Base-by-base conservation (phyloP, 441 rosid species). In the Syzygium syzygioides region DNA sequence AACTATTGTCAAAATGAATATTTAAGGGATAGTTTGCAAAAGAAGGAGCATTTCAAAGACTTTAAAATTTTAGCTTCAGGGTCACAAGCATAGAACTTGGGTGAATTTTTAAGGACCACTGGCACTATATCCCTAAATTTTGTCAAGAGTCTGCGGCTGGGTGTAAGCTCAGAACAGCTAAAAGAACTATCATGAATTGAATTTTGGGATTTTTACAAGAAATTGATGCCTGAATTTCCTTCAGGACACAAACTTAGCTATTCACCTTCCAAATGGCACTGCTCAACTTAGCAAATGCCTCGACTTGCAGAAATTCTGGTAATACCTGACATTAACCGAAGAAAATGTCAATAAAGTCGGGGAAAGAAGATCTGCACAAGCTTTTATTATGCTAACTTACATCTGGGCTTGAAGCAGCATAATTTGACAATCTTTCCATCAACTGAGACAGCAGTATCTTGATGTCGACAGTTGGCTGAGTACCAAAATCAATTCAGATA, bases 391-490 rank as follows among this genome's bases (percentile, higher is more conserved):
- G n/a, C 79, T 80, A 80, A 93, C 94, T 94, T 90, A 95, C 97
- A 90, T 94, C 96, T 84, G 93, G 87, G 92, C 92, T 95, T 89
- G 95, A 94, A 86, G 94, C 94, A 79, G 96, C 97, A 90, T 95
- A 94, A 88, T 91, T 94, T 93, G 97, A 95, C 91, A 95, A 92
- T 89, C 97, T 93, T 34, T 94, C 97, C 97, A 94, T 95, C 87
- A 95, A 91, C 90, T 90, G 95, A 60, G 96, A 93, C 86, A 95
- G 90, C 90, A 95, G 94, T 86, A 93, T 93, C 89, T 95, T 95
- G 90, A 94, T 90, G 89, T 95, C 97, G 89, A 95, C 96, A 28
- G 93, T 90, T 87, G 95, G 96, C 97, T 95, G 93, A 87, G 89
- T 90, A 91, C 88, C 25, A 54, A 76, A 41, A 76, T 7, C 45